These are phyloP conservation scores for Saprolegnia diclina DNA, from an alignment of 352 stramenopile genomes.

Conservation along the genomic window DNA sequence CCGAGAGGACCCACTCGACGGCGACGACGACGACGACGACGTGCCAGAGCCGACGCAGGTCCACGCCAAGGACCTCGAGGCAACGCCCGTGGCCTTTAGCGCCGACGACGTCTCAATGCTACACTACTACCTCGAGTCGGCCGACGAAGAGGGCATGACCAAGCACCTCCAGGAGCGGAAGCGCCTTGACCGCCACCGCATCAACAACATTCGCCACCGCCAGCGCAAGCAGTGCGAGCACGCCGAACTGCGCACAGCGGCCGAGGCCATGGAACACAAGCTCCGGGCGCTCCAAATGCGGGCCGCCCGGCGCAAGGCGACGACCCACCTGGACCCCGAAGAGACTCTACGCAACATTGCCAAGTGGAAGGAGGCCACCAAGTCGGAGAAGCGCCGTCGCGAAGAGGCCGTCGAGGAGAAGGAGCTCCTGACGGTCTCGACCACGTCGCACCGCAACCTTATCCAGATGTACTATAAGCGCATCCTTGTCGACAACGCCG, in stretches of 20 bases:
- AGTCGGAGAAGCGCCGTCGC: conserved; percentile 27
- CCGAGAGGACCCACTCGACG: neutral
- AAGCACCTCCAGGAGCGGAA: conserved; percentile 9
- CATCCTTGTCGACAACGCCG: neutral
- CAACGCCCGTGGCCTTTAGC: neutral
- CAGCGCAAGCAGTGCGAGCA: conserved; percentile 24
- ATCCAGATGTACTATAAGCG: conserved; percentile 27
- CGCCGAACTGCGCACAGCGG: conserved; percentile 10
- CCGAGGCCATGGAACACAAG: conserved; percentile 12
- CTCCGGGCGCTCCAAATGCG: neutral
- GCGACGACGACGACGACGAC: neutral
- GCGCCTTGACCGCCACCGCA: neutral
- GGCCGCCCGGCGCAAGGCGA: neutral
- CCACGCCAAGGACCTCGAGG: neutral
- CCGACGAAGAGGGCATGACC: neutral
- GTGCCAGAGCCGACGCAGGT: neutral
- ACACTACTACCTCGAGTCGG: conserved; percentile 9
- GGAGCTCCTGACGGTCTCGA: neutral
- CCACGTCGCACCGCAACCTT: conserved; percentile 9
- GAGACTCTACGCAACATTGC: conserved; percentile 5
- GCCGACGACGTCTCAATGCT: conserved; percentile 4
- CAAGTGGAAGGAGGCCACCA: conserved; percentile 1
- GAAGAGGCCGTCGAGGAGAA: conserved; percentile 24
- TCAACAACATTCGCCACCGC: conserved; percentile 28
- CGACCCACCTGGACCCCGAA: neutral